These are phyloP conservation scores for Suillus placidus DNA, from an alignment of 768 basidiomycete genomes.

Conservation along the genomic window DNA sequence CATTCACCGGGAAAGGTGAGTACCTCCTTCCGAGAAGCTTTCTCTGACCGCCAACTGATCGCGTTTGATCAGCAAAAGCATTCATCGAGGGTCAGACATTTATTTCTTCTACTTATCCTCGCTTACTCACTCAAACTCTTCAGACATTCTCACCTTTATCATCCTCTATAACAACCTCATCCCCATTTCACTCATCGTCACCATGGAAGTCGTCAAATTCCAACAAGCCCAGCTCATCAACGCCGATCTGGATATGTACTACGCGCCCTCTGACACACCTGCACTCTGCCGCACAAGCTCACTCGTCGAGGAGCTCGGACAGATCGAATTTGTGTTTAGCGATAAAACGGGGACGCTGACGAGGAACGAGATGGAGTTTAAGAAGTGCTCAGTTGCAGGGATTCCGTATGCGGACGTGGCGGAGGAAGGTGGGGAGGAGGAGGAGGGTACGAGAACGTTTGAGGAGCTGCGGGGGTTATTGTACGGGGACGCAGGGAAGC, in stretches of 20 bases:
- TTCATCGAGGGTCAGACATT: slow-evolving; percentile 77
- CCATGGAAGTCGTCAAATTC: slow-evolving; percentile 99
- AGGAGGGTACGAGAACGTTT: slow-evolving; percentile 78
- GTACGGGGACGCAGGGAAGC: slow-evolving; percentile 37
- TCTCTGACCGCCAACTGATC: slow-evolving; percentile 11
- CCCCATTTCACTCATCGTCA: slow-evolving; percentile 98
- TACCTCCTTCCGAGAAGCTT: slow-evolving; percentile 4
- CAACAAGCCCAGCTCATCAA: slow-evolving; percentile 98
- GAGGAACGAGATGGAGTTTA: slow-evolving; percentile 98
- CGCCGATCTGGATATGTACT: slow-evolving; percentile 98
- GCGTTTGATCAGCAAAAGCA: slow-evolving; percentile 53
- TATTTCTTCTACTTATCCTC: background rate
- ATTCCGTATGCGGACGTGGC: slow-evolving; percentile 88
- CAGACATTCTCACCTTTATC: slow-evolving; percentile 97
- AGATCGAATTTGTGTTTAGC: slow-evolving; percentile 95
- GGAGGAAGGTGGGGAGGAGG: slow-evolving; percentile 76
- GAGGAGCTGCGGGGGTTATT: slow-evolving; percentile 65
- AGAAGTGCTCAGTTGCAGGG: slow-evolving; percentile 86
- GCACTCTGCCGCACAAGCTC: slow-evolving; percentile 98
- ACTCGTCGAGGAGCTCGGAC: slow-evolving; percentile 96
- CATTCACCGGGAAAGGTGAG: slow-evolving; percentile 67
- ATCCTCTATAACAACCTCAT: slow-evolving; percentile 99
- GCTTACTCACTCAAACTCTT: slow-evolving; percentile 19
- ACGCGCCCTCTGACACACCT: slow-evolving; percentile 91
- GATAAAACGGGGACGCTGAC: slow-evolving; percentile 96